A percentile compares a stretch with the other conserved stretches of the same genome.
Evolutionary conservation across 495 filamentous ascomycete genomes (phyloP).

Genomic region (Hyphodiscus hymeniophilus): DNA sequence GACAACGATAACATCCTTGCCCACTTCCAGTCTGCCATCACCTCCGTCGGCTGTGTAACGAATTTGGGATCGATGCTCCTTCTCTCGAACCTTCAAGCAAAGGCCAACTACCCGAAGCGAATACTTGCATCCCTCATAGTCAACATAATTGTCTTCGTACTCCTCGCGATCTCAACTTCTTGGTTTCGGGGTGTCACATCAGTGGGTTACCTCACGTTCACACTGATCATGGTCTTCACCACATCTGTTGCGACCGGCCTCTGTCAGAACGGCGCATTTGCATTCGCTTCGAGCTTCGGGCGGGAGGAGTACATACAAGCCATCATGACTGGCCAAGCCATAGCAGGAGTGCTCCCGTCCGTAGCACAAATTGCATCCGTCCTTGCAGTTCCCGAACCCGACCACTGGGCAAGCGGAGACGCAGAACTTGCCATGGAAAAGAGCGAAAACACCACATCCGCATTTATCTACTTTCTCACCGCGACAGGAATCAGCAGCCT

Average conservation of each 20-base stretch:
- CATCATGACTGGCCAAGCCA: constrained; percentile 90
- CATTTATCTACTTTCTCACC: constrained; percentile 87
- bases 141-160: constrained; percentile 60
- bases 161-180: constrained; percentile 74
- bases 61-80: constrained; percentile 66
- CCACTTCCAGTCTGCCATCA: constrained; percentile 82
- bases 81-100: constrained; percentile 68
- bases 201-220: constrained; percentile 63
- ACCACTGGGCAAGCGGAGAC: constrained; percentile 7
- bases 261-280: constrained; percentile 90
- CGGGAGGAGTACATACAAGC: constrained; percentile 83
- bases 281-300: constrained; percentile 80
- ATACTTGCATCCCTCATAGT: constrained; percentile 67
- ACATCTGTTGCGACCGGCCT: constrained; percentile 74
- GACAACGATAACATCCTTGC: constrained; percentile 58
- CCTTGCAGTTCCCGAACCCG: constrained; percentile 49
- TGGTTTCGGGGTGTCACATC: constrained; percentile 51
- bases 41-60: constrained; percentile 75
- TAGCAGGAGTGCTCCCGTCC: constrained; percentile 86
- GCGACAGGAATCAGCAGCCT: constrained; percentile 57
- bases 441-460: constrained; percentile 46
- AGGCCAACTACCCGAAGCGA: constrained; percentile 75
- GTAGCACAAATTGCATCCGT: constrained; percentile 80
- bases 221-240: constrained; percentile 74
- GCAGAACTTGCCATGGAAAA: neutral